A percentile compares a stretch with the other conserved stretches of the same genome.
Conservation (phyloP, 805 yeast species). For the Saccharomycodes ludwigii region DNA sequence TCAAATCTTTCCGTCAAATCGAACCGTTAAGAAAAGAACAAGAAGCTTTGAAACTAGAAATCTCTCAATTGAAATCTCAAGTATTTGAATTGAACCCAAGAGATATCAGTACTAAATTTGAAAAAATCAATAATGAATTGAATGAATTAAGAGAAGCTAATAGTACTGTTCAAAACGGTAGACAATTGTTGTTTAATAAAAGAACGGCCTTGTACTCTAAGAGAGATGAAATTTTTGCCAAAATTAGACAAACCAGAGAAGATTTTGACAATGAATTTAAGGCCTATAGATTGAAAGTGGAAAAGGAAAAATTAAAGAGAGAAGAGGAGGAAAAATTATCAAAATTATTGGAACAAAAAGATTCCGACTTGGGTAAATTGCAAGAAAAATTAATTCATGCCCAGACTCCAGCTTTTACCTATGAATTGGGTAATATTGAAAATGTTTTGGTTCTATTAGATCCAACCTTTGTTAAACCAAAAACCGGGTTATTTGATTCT, state of each 20-base stretch:
- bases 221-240: slow-evolving; percentile 55
- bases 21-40: slow-evolving; percentile 68
- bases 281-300: slow-evolving; percentile 54
- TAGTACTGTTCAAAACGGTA: slow-evolving; percentile 53
- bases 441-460: slow-evolving; percentile 62
- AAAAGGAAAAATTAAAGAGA: slow-evolving; percentile 62
- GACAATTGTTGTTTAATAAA: slow-evolving; percentile 48
- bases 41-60: slow-evolving; percentile 66
- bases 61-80: slow-evolving; percentile 60
- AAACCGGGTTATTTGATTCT: slow-evolving; percentile 6
- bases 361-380: slow-evolving; percentile 44
- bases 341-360: slow-evolving; percentile 35
- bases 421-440: slow-evolving; percentile 68
- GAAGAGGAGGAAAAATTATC: slow-evolving; percentile 40
- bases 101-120: slow-evolving; percentile 60
- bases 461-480: slow-evolving; percentile 58
- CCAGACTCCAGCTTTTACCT: slow-evolving; percentile 65
- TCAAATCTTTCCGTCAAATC: slow-evolving; percentile 62
- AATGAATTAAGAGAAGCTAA: slow-evolving; percentile 49
- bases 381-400: slow-evolving; percentile 65
- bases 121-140: slow-evolving; percentile 54
- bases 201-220: slow-evolving; percentile 56
- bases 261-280: slow-evolving; percentile 68
- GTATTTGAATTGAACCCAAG: slow-evolving; percentile 38
- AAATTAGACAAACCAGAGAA: slow-evolving; percentile 54